Base-by-base conservation (phyloP, 805 yeast genomes). In the Schwanniomyces sp. region DNA sequence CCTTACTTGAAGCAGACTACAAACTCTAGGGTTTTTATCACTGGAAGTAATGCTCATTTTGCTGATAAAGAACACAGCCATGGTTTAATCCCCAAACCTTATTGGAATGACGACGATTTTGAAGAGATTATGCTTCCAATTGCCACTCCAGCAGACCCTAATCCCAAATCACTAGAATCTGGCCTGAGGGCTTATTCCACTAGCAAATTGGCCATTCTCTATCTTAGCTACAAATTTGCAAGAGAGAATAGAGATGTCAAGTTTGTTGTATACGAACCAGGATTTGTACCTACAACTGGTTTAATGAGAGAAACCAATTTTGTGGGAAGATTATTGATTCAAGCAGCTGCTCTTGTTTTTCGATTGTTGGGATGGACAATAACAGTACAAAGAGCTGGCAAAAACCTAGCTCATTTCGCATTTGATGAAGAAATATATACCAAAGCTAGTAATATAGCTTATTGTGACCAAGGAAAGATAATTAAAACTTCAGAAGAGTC, bases 41-140 rank as follows among this genome's bases (percentile, higher is more conserved):
- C 49, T 12, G 49, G 49, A 12, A 41, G 45, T 34, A 42, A 41
- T 37, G 49, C 30, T 25, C 49, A 46, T 41, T 45, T 16, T 16
- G 43, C 39, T 21, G 48, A 45, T 36, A 6, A 25, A 26, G 41
- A 41, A 32, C 45, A 41, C 17, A 40, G 14, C 41, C 14, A 34
- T 14, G 43, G 44, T 7, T 2, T 7, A 6, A 25, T 39, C 9
- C 50, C 46, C 12, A 10, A 30, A 18, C 50, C 45, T 5, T 38
- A 39, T 38, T 47, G 50, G 50, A 24, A 40, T 27, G 45, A 39
- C 7, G 28, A 7, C 28, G 12, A 37, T 37, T 11, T 37, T 11
- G 40, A 37, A 9, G 40, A 37, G 16, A 9, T 37, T 18, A 12
- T 40, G 17, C 7, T 28, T 7, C 48, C 48, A 5, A 21, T 21